phyloP scores from a whole-genome alignment of 495 filamentous ascomycete species.

The Aspergillus leporis region DNA sequence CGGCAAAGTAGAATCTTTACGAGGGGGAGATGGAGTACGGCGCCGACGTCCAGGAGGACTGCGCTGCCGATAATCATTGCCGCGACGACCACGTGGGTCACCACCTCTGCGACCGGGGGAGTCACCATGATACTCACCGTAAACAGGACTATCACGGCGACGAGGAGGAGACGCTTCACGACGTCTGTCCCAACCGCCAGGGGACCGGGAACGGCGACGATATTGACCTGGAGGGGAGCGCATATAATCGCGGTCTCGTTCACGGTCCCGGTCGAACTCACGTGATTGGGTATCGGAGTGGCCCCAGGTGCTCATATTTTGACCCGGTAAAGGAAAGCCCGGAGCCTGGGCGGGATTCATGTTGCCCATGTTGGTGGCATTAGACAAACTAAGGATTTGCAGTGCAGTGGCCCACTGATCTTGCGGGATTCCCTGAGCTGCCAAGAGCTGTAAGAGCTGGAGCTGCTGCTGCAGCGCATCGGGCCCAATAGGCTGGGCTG shows the following conservation, averaged over 20 bases:
- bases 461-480: constrained; percentile 61
- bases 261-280: constrained; percentile 59
- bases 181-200: constrained; percentile 63
- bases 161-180: constrained; percentile 57
- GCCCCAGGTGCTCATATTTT: constrained; percentile 39
- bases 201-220: constrained; percentile 76
- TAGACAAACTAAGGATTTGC: constrained; percentile 46
- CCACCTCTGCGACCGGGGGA: constrained; percentile 61
- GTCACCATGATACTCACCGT: constrained; percentile 65
- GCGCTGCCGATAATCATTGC: constrained; percentile 78
- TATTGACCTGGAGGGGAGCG: constrained; percentile 60
- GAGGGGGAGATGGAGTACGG: constrained; percentile 60
- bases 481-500: constrained; percentile 33
- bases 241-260: constrained; percentile 55
- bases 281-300: constrained; percentile 50
- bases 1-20: constrained; percentile 53
- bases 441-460: constrained; percentile 59
- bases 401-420: constrained; percentile 61
- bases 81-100: constrained; percentile 57
- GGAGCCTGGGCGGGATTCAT: constrained; percentile 33
- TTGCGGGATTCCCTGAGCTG: constrained; percentile 58
- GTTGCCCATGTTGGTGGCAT: constrained; percentile 31
- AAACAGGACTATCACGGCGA: constrained; percentile 69
- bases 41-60: constrained; percentile 67
- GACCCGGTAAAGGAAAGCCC: constrained; percentile 36